These are phyloP conservation scores for Colletotrichum musicola DNA, from an alignment of 2,329 filamentous ascomycete species.

Conservation along the genomic window DNA sequence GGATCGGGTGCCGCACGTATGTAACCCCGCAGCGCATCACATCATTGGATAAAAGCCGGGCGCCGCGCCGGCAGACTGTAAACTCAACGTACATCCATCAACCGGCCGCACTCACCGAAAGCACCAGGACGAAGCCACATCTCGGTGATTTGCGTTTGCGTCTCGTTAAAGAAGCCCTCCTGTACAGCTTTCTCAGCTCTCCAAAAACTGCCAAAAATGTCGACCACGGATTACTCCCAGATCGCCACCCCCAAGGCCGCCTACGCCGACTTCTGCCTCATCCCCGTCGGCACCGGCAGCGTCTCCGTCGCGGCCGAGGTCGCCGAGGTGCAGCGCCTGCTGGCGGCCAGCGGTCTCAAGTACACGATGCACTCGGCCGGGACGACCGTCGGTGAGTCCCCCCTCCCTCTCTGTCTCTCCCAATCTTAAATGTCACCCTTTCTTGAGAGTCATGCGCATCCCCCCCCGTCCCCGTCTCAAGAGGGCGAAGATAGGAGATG, in stretches of 20 bases:
- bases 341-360: slow-evolving; percentile 83
- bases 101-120: no score
- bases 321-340: slow-evolving; percentile 86
- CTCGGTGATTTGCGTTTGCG: no score
- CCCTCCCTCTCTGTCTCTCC: no score
- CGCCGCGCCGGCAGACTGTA: not conserved
- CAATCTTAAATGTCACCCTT: no score
- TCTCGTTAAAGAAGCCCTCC: no score
- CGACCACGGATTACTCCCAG: slow-evolving; percentile 58
- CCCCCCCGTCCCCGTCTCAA: no score
- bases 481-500: no score
- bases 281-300: slow-evolving; percentile 86
- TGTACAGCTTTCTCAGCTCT: no score
- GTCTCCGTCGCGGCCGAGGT: slow-evolving; percentile 86
- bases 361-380: slow-evolving; percentile 95
- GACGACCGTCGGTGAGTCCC: slow-evolving; percentile 85
- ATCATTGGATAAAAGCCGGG: slow-evolving; percentile 14
- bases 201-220: slow-evolving; percentile 23
- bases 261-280: slow-evolving; percentile 91
- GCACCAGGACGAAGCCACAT: no score
- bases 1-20: not conserved
- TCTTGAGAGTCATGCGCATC: no score
- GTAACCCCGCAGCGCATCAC: slow-evolving; percentile 11
- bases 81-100: not conserved
- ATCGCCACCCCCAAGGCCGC: slow-evolving; percentile 78